phyloP scores from a whole-genome alignment of 1,284 basidiomycete genomes.

The Pholiota adiposa region DNA sequence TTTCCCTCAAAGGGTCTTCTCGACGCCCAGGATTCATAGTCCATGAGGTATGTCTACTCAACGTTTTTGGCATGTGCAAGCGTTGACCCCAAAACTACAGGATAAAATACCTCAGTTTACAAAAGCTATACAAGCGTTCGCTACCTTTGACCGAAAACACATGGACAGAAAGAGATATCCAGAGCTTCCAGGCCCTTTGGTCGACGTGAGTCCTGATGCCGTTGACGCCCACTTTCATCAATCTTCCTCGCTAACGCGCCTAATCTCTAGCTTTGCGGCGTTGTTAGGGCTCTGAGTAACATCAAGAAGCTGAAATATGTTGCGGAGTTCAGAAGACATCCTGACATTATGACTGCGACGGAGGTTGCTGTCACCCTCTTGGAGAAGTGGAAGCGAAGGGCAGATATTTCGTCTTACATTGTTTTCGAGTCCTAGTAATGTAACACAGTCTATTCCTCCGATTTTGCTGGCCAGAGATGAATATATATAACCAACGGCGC shows the following conservation, averaged over 20 bases:
- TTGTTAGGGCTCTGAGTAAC: background rate
- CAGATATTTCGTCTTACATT: slow-evolving; percentile 4
- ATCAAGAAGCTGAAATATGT: slow-evolving; percentile 12
- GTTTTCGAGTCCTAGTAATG: background rate
- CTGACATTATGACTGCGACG: slow-evolving; percentile 1
- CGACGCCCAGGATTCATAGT: slow-evolving; percentile 1
- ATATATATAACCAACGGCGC: background rate
- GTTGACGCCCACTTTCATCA: background rate
- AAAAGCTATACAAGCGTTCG: slow-evolving; percentile 2
- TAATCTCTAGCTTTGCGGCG: background rate
- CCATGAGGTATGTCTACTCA: background rate
- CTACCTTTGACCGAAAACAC: slow-evolving; percentile 6
- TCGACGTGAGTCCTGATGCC: background rate
- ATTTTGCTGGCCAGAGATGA: background rate
- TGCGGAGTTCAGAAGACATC: slow-evolving; percentile 2
- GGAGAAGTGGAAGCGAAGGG: slow-evolving; percentile 9
- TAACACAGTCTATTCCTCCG: background rate
- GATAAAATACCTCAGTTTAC: slow-evolving; percentile 2
- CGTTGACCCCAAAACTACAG: background rate
- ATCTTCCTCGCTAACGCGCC: background rate
- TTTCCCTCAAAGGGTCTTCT: slow-evolving; percentile 4
- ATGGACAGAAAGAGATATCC: slow-evolving; percentile 10
- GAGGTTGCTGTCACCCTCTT: background rate
- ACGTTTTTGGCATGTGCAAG: background rate
- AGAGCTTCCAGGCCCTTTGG: slow-evolving; percentile 7